Evolutionary conservation across 2,329 filamentous ascomycete species (phyloP).

Genomic region (Ceratocystis papillata): DNA sequence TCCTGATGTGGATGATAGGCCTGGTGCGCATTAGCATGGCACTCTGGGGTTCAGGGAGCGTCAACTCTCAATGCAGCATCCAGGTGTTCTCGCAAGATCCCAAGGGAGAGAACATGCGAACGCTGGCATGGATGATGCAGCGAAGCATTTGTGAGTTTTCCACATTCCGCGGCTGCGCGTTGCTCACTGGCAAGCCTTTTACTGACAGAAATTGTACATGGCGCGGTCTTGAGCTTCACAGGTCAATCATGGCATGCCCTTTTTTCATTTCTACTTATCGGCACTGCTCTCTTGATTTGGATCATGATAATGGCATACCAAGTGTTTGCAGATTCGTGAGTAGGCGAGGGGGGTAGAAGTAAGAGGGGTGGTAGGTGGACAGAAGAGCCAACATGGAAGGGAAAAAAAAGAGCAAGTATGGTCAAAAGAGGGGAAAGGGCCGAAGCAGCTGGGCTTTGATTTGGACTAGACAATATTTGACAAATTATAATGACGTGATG

Average conservation of each 20-base stretch:
- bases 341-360: not conserved
- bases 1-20: slow-evolving; percentile 57
- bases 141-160: slow-evolving; percentile 48
- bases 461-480: not conserved
- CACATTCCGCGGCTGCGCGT: no score
- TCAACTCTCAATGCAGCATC: slow-evolving; percentile 50
- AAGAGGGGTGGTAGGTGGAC: no score
- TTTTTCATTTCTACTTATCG: slow-evolving; percentile 52
- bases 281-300: slow-evolving; percentile 52
- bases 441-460: not conserved
- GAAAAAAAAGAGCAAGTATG: not conserved
- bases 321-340: slow-evolving; percentile 43
- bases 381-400: not conserved
- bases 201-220: no score
- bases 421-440: not conserved
- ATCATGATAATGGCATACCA: slow-evolving; percentile 58
- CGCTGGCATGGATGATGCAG: slow-evolving; percentile 55
- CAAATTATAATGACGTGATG: no score
- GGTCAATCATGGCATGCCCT: slow-evolving; percentile 54
- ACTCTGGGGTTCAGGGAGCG: slow-evolving; percentile 50
- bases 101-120: slow-evolving; percentile 42
- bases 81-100: slow-evolving; percentile 45
- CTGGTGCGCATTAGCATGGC: slow-evolving; percentile 51
- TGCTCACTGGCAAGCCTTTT: no score
- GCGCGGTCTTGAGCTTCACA: slow-evolving; percentile 26